Evolutionary conservation across 805 yeast genomes (phyloP), one percentile per base, ranked within the genome.

Genomic region (Candida michaelii): DNA sequence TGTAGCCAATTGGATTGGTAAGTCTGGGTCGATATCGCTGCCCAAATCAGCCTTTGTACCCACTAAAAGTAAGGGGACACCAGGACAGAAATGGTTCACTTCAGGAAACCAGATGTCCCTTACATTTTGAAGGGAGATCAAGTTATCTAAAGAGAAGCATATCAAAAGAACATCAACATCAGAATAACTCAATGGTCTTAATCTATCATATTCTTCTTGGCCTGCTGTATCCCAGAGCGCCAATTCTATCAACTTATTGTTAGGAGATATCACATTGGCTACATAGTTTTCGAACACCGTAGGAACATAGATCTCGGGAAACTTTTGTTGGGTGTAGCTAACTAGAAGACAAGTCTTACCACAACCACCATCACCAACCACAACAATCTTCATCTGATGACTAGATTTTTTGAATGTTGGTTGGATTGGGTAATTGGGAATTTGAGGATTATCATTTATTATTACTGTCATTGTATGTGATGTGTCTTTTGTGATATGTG

Each of bases 211-310:
- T 59, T 85, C 93, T 62, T 87, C 95, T 63, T 86, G 93, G 3
- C 95, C 93, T 0, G 95, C 95, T 0, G 95, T 86, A 58, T 88
- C 96, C 95, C 95, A 87, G 23, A 87, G 62, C 0, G 88, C 86
- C 50, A 88, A 62, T 55, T 83, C 89, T 15, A 84, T 53, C 2
- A 86, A 80, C 68, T 91, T 85, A 39, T 95, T 95, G 57, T 85
- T 91, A 5, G 76, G 75, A 0, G 76, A 66, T 45, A 85, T 84
- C 2, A 83, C 77, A 30, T 73, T 73, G 7, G 85, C 77, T 10
- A 80, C 79, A 58, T 85, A 85, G 60, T 85, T 86, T 50, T 86
- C 95, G 64, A 88, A 86, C 21, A 88, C 82, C 0, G 93, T 86
- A 1, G 96, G 96, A 5, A 85, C 85, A 56, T 89, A 85, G 7